A percentile compares a stretch with the other conserved stretches of the same genome.
These are phyloP conservation scores for Tardiomyces digboiensis DNA, from an alignment of 1,139 yeast species.

Conservation along the genomic window DNA sequence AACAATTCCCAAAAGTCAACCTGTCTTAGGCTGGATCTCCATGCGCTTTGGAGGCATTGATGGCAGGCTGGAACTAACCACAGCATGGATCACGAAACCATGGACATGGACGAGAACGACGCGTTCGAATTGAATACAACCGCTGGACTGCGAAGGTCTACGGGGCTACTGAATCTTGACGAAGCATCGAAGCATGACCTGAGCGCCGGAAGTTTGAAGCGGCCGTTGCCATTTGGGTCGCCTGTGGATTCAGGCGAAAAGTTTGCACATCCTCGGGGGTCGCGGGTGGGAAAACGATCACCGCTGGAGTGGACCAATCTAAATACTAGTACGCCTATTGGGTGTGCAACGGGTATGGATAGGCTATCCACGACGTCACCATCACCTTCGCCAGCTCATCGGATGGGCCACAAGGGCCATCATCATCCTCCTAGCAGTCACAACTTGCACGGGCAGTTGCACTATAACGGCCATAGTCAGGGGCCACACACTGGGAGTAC, in stretches of 20 bases:
- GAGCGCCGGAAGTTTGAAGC: constrained; percentile 7
- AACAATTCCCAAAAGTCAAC: too few species aligned
- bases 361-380: constrained; percentile 6
- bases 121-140: too few species aligned
- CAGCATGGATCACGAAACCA: neutral
- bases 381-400: constrained; percentile 10
- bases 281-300: constrained; percentile 14
- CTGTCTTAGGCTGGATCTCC: too few species aligned
- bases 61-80: too few species aligned
- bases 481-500: constrained; percentile 3
- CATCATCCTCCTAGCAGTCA: constrained; percentile 2
- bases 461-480: constrained; percentile 4
- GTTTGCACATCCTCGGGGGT: constrained; percentile 4
- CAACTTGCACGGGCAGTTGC: neutral
- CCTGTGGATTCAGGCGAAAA: neutral
- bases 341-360: constrained; percentile 1
- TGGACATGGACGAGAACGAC: neutral
- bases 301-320: constrained; percentile 12
- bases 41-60: too few species aligned
- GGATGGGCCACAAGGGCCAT: constrained; percentile 2
- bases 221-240: constrained; percentile 9
- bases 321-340: constrained; percentile 2
- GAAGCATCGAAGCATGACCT: constrained; percentile 19
- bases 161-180: constrained; percentile 31
- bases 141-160: constrained; percentile 26